A percentile compares a stretch with the other conserved stretches of the same genome.
These are phyloP conservation scores for Teunomyces atbi DNA, from an alignment of 805 yeast species.

Conservation along the genomic window DNA sequence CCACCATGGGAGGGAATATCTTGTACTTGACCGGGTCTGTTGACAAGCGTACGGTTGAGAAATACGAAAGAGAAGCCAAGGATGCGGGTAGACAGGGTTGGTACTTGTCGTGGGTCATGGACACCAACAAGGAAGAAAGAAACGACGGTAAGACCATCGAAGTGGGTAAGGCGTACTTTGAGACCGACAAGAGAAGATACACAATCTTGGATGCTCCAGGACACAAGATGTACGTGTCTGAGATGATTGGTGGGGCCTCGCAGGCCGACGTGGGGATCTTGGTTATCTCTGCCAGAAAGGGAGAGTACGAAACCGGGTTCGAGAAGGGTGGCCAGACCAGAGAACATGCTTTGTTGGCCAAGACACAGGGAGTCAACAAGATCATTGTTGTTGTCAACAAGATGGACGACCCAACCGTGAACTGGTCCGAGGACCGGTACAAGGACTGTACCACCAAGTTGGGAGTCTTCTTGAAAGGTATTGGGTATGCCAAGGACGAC, in stretches of 20 bases:
- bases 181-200: constrained; percentile 96
- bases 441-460: constrained; percentile 91
- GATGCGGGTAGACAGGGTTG: constrained; percentile 99
- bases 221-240: constrained; percentile 97
- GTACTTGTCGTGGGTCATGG: constrained; percentile 99
- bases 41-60: constrained; percentile 97
- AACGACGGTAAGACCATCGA: constrained; percentile 98
- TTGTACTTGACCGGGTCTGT: constrained; percentile 93
- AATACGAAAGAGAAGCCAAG: constrained; percentile 96
- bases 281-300: constrained; percentile 97
- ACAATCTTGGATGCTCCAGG: constrained; percentile 99
- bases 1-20: constrained; percentile 98
- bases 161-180: constrained; percentile 97
- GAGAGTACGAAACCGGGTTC: constrained; percentile 99
- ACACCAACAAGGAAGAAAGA: constrained; percentile 98
- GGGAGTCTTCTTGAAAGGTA: constrained; percentile 72
- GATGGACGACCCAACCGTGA: constrained; percentile 98
- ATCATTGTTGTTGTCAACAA: constrained; percentile 92
- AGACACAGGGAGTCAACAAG: constrained; percentile 96
- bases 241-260: constrained; percentile 99
- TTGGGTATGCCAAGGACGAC: constrained; percentile 87
- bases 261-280: constrained; percentile 98
- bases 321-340: constrained; percentile 99
- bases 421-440: constrained; percentile 94
- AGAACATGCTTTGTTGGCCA: constrained; percentile 95